These are phyloP conservation scores for Rhynchospora pubera DNA, from an alignment of 176 grass and related monocot species.

Conservation along the genomic window DNA sequence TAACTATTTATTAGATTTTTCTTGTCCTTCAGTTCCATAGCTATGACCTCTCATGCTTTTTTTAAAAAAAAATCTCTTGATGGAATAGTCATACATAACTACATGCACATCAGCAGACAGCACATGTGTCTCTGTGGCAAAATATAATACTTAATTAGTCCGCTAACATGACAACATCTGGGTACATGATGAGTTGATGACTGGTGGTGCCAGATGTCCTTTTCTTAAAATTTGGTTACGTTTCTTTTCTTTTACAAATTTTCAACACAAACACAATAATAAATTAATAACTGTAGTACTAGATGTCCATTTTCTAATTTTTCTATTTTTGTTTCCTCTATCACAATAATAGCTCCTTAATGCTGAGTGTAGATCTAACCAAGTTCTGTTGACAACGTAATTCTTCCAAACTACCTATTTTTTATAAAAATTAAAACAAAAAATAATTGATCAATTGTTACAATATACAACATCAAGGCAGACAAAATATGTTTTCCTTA, in stretches of 20 bases:
- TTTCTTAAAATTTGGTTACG: neutral
- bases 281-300: neutral
- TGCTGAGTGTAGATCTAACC: no score
- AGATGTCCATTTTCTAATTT: neutral
- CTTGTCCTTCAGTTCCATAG: no score
- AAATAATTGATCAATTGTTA: no score
- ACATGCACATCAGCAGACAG: neutral
- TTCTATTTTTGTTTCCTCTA: neutral
- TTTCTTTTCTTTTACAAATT: neutral
- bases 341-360: neutral
- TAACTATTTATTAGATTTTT: neutral
- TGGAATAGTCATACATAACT: neutral
- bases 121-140: constrained; percentile 1
- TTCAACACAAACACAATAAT: neutral
- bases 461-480: no score
- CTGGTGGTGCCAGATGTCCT: neutral
- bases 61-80: neutral
- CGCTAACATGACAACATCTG: neutral
- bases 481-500: no score
- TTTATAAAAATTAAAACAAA: no score
- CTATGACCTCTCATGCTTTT: neutral
- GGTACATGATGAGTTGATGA: neutral
- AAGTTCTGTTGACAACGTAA: no score
- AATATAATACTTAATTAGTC: neutral
- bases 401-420: no score